Base-by-base conservation (phyloP, 2,329 filamentous ascomycete genomes). In the Thermomyces lanuginosus region DNA sequence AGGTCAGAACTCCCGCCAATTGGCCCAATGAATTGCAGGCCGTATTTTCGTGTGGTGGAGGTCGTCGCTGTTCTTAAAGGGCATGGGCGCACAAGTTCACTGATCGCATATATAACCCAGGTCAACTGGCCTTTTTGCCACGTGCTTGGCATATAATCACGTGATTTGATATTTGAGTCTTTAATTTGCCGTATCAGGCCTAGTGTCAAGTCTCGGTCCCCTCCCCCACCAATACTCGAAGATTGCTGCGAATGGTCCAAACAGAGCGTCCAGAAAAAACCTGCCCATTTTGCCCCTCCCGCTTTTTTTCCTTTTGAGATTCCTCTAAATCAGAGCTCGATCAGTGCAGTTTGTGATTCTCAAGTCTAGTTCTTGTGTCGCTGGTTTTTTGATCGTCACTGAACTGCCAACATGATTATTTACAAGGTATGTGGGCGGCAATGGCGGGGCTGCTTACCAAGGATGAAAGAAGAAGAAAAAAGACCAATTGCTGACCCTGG, bases 341-440 rank as follows among this genome's bases (percentile, higher is more conserved):
- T n/a, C n/a, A n/a, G n/a, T n/a, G n/a, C n/a, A n/a, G n/a, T n/a
- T n/a, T n/a, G n/a, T n/a, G n/a, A n/a, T n/a, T n/a, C n/a, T n/a
- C n/a, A n/a, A n/a, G n/a, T n/a, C n/a, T n/a, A n/a, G n/a, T n/a
- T n/a, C n/a, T n/a, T n/a, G n/a, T n/a, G n/a, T n/a, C n/a, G n/a
- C n/a, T n/a, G n/a, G n/a, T n/a, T n/a, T n/a, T n/a, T n/a, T n/a
- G n/a, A n/a, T n/a, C n/a, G n/a, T n/a, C n/a, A n/a, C n/a, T n/a
- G n/a, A 38, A 6, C 54, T 57, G 58, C 47, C 67, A 76, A 60
- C 46, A 81, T 81, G 76, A 65, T 78, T 54, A 78, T 81, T 51
- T 80, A 56, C 70, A 73, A 64, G 59, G 75, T 78, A 55, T 34
- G 61, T 45, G 18, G 16, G 16, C 16, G 7, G 12, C 13, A 7